phyloP scores from a whole-genome alignment of 2,329 filamentous ascomycete genomes.

The Lachnellula cervina region DNA sequence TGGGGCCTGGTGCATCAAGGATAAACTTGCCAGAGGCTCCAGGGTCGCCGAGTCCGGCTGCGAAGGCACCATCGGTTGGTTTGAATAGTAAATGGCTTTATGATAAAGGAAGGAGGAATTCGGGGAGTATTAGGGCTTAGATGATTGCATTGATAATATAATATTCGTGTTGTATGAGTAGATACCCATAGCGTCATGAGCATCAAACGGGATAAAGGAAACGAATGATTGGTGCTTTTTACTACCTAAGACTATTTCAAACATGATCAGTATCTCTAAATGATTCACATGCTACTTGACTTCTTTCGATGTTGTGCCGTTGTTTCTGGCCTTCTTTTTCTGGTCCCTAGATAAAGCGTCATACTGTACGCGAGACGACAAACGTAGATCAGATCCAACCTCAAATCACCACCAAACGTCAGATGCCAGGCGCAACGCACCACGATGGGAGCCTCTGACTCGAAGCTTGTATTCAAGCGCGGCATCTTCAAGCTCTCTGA shows the following conservation, averaged over 20 bases:
- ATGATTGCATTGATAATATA: conserved; percentile 1
- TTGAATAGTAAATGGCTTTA: conserved; percentile 95
- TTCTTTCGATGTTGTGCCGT: not conserved
- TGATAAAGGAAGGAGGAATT: conserved; percentile 60
- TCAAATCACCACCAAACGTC: conserved; percentile 8
- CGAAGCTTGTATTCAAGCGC: conserved; percentile 97
- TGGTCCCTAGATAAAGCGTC: not conserved
- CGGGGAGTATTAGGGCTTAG: conserved; percentile 28
- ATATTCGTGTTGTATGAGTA: conserved; percentile 14
- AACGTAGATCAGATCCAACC: not conserved
- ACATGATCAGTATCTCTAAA: not conserved
- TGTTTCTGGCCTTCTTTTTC: not conserved
- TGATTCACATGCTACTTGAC: not conserved
- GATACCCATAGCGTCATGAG: conserved; percentile 20
- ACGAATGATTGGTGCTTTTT: not conserved
- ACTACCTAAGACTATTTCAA: not conserved
- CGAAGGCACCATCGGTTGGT: conserved; percentile 68
- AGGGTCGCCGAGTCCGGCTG: conserved; percentile 63
- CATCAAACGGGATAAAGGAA: not conserved
- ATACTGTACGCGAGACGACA: conserved; percentile 4
- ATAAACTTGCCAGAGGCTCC: conserved; percentile 46
- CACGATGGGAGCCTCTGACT: conserved; percentile 93
- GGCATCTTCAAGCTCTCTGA: conserved; percentile 97
- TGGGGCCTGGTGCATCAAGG: conserved; percentile 43
- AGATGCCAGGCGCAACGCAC: conserved; percentile 22